Conservation (phyloP, 2,329 filamentous ascomycete species). For the Neofusicoccum ribis region DNA sequence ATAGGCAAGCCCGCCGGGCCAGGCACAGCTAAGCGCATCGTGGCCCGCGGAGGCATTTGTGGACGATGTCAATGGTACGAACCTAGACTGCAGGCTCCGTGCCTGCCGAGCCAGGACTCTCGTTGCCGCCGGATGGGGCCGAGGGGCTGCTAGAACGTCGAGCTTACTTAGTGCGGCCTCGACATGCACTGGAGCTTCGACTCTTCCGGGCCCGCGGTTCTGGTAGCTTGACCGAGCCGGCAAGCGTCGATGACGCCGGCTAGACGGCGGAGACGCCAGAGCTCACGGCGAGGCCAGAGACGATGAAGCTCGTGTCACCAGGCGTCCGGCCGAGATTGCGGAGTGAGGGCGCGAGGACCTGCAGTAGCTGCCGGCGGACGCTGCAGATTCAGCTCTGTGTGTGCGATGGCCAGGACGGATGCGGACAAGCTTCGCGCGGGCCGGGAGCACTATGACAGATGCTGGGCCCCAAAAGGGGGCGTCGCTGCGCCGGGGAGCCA, state of each 20-base stretch:
- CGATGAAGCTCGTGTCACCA: background rate
- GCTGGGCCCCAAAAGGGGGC: background rate
- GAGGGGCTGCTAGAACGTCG: background rate
- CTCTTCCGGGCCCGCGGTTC: background rate
- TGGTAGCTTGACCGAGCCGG: background rate
- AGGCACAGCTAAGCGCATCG: background rate
- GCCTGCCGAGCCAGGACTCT: background rate
- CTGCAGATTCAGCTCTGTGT: background rate
- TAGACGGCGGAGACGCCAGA: background rate
- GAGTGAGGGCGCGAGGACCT: background rate
- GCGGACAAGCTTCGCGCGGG: background rate
- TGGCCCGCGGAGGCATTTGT: background rate
- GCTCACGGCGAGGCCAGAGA: background rate
- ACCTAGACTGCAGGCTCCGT: background rate
- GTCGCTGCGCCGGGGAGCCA: background rate
- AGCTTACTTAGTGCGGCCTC: background rate
- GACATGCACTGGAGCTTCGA: background rate
- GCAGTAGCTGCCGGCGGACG: background rate
- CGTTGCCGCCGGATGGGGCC: background rate
- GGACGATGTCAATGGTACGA: background rate
- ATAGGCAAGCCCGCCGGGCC: background rate
- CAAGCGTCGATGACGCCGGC: background rate
- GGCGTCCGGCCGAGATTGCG: background rate
- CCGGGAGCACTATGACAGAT: background rate
- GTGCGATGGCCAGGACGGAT: background rate